These are phyloP conservation scores for Discostella stelligeroides DNA, from an alignment of 108 stramenopile species.

Conservation along the genomic window DNA sequence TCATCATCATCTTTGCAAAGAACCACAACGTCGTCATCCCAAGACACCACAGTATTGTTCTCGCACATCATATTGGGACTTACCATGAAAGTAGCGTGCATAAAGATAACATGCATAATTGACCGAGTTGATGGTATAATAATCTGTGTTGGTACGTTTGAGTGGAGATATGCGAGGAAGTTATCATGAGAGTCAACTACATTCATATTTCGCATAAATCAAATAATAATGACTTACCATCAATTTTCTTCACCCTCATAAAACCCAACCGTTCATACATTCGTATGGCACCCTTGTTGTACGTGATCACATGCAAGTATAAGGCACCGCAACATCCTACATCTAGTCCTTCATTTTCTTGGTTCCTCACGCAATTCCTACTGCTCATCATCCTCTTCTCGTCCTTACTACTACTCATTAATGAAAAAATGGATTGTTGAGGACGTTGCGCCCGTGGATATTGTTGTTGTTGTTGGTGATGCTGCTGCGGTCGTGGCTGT, in stretches of 20 bases:
- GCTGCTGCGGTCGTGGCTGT: neutral
- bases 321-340: conserved; percentile 60
- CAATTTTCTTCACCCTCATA: conserved; percentile 67
- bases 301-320: conserved; percentile 82
- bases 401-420: no score
- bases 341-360: conserved; percentile 19
- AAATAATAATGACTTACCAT: no score
- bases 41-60: neutral
- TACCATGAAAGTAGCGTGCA: conserved; percentile 81
- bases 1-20: neutral
- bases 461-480: no score
- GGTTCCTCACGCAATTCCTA: conserved; percentile 41
- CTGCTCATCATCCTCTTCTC: neutral
- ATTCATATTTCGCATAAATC: no score
- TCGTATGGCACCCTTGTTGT: conserved; percentile 74
- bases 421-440: no score
- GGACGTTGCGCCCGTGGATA: no score
- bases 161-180: neutral
- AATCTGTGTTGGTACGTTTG: conserved; percentile 38
- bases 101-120: conserved; percentile 78
- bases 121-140: conserved; percentile 74
- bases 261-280: conserved; percentile 85
- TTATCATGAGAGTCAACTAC: neutral
- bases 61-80: conserved; percentile 5
- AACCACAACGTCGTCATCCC: neutral